Conservation (phyloP, 331 rosid genomes). For the Quercus lobata region DNA sequence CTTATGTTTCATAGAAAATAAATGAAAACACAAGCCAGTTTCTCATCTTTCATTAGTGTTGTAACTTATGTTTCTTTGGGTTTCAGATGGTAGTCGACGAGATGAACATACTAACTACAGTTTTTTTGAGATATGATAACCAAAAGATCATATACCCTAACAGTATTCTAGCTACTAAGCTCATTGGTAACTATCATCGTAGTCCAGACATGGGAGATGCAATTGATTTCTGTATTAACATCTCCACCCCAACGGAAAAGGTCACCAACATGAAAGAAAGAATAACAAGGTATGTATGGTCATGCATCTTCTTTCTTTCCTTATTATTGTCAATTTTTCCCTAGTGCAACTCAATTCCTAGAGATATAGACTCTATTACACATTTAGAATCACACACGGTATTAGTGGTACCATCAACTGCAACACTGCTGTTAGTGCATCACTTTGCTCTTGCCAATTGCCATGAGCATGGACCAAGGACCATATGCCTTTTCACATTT, state of each 20-base stretch:
- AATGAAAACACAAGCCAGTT: too few relatives aligned
- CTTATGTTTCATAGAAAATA: too few relatives aligned
- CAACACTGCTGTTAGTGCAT: too few relatives aligned
- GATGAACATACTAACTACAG: slow-evolving; percentile 87
- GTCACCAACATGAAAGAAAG: slow-evolving; percentile 53
- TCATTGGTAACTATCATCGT: slow-evolving; percentile 72
- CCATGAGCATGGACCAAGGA: too few relatives aligned
- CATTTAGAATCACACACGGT: too few relatives aligned
- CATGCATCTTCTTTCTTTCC: neutral
- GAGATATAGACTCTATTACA: neutral
- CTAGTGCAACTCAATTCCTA: neutral
- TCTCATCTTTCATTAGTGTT: neutral
- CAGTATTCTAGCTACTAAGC: slow-evolving; percentile 61
- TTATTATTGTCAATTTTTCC: neutral
- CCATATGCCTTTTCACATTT: too few relatives aligned
- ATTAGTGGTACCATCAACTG: too few relatives aligned
- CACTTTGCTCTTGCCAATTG: too few relatives aligned
- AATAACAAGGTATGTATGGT: slow-evolving; percentile 47
- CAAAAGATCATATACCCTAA: slow-evolving; percentile 61
- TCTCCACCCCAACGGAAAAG: slow-evolving; percentile 75
- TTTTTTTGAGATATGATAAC: slow-evolving; percentile 76
- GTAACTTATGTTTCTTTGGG: slow-evolving; percentile 14
- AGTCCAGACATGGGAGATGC: slow-evolving; percentile 93
- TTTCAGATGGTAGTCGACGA: slow-evolving; percentile 95
- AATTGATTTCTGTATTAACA: slow-evolving; percentile 60